phyloP scores from a whole-genome alignment of 345 rosid genomes.

The Microcos paniculata region DNA sequence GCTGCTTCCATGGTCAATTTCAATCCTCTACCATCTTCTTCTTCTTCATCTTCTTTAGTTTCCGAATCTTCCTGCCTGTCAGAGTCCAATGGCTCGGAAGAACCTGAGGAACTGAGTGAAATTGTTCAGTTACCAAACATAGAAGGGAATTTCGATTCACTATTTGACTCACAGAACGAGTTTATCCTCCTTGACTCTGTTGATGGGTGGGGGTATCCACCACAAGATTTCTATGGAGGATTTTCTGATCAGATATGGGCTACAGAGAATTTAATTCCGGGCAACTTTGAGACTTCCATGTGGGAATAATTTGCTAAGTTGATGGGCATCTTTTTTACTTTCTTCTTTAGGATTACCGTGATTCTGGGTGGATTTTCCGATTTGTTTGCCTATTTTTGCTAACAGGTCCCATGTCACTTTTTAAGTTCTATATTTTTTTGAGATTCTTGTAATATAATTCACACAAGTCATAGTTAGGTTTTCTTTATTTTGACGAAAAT shows the following conservation, averaged over 20 bases:
- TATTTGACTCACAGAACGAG: background rate
- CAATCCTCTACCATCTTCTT: background rate
- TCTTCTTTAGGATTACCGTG: background rate
- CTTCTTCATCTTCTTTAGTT: conserved; percentile 20
- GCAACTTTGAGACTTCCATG: conserved; percentile 21
- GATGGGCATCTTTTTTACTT: background rate
- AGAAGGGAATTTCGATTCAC: conserved; percentile 15
- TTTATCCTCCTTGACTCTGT: conserved; percentile 20
- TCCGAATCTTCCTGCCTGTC: background rate
- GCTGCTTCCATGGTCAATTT: conserved; percentile 75
- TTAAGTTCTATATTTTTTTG: too few relatives aligned
- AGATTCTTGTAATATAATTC: background rate
- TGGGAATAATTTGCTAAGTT: conserved; percentile 26
- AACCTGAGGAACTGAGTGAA: conserved; percentile 11
- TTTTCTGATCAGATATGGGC: conserved; percentile 27
- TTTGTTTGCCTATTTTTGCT: background rate
- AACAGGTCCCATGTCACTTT: background rate
- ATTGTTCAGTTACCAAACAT: conserved; percentile 21
- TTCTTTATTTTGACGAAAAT: background rate
- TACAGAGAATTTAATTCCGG: conserved; percentile 14
- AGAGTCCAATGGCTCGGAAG: conserved; percentile 1
- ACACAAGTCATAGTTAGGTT: background rate
- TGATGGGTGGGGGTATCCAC: conserved; percentile 30
- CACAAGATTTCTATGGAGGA: conserved; percentile 21
- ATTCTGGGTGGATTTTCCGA: background rate